Evolutionary conservation across 768 basidiomycete species (phyloP).

Genomic region (Postia placenta): DNA sequence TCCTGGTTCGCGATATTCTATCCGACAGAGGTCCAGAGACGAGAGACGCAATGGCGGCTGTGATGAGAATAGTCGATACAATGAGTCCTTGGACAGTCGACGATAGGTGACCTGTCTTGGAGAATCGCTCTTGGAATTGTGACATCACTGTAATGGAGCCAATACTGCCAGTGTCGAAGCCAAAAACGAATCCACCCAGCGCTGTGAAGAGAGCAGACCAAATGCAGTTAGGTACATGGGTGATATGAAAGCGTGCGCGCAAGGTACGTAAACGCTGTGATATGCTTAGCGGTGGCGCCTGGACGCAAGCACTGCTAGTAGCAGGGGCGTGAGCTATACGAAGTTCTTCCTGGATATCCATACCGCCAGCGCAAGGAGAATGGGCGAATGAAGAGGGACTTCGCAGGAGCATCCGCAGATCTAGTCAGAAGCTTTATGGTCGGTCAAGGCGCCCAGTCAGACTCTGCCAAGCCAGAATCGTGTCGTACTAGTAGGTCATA

Average conservation of each 20-base stretch:
- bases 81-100: conserved; percentile 37
- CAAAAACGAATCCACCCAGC: conserved; percentile 30
- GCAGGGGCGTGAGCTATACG: no score
- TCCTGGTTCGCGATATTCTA: conserved; percentile 39
- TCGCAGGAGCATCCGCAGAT: no score
- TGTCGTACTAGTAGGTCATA: no score
- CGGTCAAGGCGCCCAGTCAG: no score
- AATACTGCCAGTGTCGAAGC: conserved; percentile 31
- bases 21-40: conserved; percentile 40
- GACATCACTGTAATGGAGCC: conserved; percentile 44
- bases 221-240: conserved; percentile 20
- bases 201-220: conserved; percentile 26
- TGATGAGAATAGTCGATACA: conserved; percentile 37
- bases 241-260: not conserved
- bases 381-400: no score
- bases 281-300: not conserved
- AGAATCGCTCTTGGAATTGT: conserved; percentile 34
- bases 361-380: no score
- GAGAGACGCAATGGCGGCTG: conserved; percentile 33
- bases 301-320: not conserved
- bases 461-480: no score
- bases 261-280: conserved; percentile 1
- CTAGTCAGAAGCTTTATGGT: no score
- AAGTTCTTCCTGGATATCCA: no score
- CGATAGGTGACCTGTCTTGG: conserved; percentile 21